These are phyloP conservation scores for Monosporozyma aquatica DNA, from an alignment of 805 yeast genomes.

Conservation along the genomic window DNA sequence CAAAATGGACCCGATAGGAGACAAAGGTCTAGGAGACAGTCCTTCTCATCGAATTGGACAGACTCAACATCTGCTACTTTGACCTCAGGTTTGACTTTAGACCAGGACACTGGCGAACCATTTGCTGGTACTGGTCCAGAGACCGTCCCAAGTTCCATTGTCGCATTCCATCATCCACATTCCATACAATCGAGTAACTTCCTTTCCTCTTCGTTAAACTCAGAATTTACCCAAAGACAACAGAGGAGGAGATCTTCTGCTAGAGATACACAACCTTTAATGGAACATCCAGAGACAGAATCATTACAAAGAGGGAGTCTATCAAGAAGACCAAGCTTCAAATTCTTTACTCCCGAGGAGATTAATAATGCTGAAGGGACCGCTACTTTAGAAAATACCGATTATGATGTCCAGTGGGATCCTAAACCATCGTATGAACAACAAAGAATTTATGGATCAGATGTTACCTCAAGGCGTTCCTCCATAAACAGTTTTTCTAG, in stretches of 20 bases:
- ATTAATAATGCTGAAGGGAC: slow-evolving; percentile 83
- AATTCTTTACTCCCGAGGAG: slow-evolving; percentile 75
- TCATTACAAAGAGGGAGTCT: slow-evolving; percentile 22
- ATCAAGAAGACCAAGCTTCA: slow-evolving; percentile 43
- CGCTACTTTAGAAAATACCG: slow-evolving; percentile 65
- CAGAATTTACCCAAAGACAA: slow-evolving; percentile 21
- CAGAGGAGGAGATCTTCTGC: not conserved
- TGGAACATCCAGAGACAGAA: slow-evolving; percentile 21
- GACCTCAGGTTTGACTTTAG: slow-evolving; percentile 28
- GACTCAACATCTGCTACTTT: slow-evolving; percentile 27
- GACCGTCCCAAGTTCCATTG: slow-evolving; percentile 66
- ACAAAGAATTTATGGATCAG: slow-evolving; percentile 29
- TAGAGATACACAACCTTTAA: slow-evolving; percentile 2
- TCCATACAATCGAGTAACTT: slow-evolving; percentile 33
- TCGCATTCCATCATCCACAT: slow-evolving; percentile 66
- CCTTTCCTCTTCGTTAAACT: slow-evolving; percentile 12
- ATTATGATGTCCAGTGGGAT: slow-evolving; percentile 71
- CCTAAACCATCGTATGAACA: slow-evolving; percentile 40
- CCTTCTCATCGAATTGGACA: slow-evolving; percentile 29
- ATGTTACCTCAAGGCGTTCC: slow-evolving; percentile 19
- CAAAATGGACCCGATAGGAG: slow-evolving; percentile 43
- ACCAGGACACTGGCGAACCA: slow-evolving; percentile 61
- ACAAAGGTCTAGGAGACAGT: slow-evolving; percentile 12
- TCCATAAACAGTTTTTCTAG: slow-evolving; percentile 18
- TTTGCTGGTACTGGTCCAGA: slow-evolving; percentile 73